Evolutionary conservation across 345 rosid species (phyloP), one percentile per base, ranked within the genome.

Genomic region (Citropsis articulata): DNA sequence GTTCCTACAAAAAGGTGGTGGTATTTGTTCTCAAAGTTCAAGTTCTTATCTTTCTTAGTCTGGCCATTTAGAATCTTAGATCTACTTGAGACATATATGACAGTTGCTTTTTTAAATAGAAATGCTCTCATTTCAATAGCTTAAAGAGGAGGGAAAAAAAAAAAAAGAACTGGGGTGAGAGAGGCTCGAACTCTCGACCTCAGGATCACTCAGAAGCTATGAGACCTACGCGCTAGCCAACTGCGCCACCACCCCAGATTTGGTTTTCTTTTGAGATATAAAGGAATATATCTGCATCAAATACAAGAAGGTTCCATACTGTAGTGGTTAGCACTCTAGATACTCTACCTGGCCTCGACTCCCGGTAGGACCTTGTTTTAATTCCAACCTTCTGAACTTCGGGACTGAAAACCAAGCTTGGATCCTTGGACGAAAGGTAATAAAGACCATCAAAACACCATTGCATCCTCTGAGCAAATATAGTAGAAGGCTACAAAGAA

Each of bases 311-410:
- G 93, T 92, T 93, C 92, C 88, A 88, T 91, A 95, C 94, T 91
- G 98, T 91, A 90, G 95, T 91, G 94, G 98, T 96, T 94, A 94
- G 98, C 98, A 94, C 94, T 94, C 90, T 90, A 97, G 95, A 92
- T 92, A 89, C 90, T 90, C 95, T 90, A 90, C 95, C 94, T 87
- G 97, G 93, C 91, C 89, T 92, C 93, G 90, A 94, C 90, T 92
- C 93, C 92, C 93, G 9, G 24, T 13, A 13, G 50, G 50, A 13
- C 50, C 18, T 45, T 45, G 50, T 45, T 45, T 45, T 45, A 45
- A 45, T 12, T 45, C 18, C 50, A 13, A 13, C 50, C 50, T 12
- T 45, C 50, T 3, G 50, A 5, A 3, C 50, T 45, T 45, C 50
- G 18, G 18, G 16, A 45, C 50, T 13, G 18, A 45, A 45, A 13